Evolutionary conservation across 2,329 filamentous ascomycete species (phyloP).

Genomic region (Erysiphe pulchra): DNA sequence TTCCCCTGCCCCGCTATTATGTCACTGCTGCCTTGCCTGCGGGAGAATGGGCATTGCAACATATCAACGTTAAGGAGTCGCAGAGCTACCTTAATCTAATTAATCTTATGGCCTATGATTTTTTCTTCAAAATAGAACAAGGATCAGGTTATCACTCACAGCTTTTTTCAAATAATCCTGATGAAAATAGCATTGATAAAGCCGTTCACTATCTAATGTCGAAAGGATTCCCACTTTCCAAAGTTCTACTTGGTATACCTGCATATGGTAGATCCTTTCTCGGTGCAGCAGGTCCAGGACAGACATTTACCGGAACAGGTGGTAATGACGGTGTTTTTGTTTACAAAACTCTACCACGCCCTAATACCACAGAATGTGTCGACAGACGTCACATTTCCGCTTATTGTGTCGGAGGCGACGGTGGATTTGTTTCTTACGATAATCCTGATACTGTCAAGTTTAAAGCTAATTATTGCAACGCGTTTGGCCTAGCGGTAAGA

Average conservation of each 20-base stretch:
- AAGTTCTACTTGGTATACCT: conserved; percentile 52
- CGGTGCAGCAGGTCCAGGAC: conserved; percentile 35
- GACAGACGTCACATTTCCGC: conserved; percentile 44
- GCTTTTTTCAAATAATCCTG: conserved; percentile 31
- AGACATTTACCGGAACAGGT: conserved; percentile 26
- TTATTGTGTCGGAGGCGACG: conserved; percentile 45
- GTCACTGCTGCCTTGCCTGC: too few relatives aligned
- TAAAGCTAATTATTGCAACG: too few relatives aligned
- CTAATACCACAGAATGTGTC: conserved; percentile 34
- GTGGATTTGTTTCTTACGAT: too few relatives aligned
- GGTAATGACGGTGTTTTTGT: conserved; percentile 49
- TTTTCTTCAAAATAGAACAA: too few relatives aligned
- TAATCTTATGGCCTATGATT: too few relatives aligned
- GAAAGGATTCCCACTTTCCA: conserved; percentile 39
- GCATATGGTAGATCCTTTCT: conserved; percentile 54
- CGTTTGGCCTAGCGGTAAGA: too few relatives aligned
- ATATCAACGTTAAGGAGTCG: too few relatives aligned
- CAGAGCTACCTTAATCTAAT: too few relatives aligned
- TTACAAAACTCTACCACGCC: conserved; percentile 41
- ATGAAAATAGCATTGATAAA: conserved; percentile 38
- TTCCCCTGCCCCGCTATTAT: too few relatives aligned
- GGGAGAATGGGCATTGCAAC: too few relatives aligned
- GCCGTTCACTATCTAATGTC: conserved; percentile 38
- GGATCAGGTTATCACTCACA: too few relatives aligned
- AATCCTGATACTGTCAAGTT: too few relatives aligned